phyloP scores from a whole-genome alignment of 2,329 filamentous ascomycete genomes.

The Colletotrichum costaricense region DNA sequence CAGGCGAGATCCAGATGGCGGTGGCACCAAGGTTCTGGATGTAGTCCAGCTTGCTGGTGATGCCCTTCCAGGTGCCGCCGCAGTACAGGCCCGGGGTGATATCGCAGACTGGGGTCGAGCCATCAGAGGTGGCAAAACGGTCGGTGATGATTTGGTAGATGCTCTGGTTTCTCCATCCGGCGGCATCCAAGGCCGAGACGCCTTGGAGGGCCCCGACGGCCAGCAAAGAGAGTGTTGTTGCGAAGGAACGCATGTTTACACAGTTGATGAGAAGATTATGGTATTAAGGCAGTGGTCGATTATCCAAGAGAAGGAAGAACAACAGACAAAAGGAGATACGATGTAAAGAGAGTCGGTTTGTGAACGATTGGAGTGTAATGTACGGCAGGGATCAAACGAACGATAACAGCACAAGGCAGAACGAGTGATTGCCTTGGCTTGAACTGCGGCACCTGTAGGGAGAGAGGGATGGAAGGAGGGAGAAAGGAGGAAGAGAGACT shows the following conservation, averaged over 20 bases:
- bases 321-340: neutral
- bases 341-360: neutral
- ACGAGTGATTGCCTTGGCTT: conserved; percentile 30
- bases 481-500: neutral
- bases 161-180: conserved; percentile 52
- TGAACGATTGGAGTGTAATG: conserved; percentile 1
- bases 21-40: conserved; percentile 60
- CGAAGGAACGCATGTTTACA: conserved; percentile 9
- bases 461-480: neutral
- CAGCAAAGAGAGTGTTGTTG: conserved; percentile 21
- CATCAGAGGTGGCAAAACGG: conserved; percentile 52
- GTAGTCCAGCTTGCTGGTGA: conserved; percentile 61
- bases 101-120: conserved; percentile 47
- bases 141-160: conserved; percentile 60
- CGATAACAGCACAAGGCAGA: conserved; percentile 25
- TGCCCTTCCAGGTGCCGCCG: conserved; percentile 61
- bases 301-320: neutral
- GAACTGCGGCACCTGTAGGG: conserved; percentile 4
- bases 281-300: neutral
- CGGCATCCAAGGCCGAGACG: conserved; percentile 41
- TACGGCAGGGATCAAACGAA: neutral
- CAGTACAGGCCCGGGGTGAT: conserved; percentile 52
- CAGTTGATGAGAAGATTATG: neutral
- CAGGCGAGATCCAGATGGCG: conserved; percentile 57
- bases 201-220: conserved; percentile 27